Conservation (phyloP, 1,284 basidiomycete genomes). For the Leccinum subrobustum region DNA sequence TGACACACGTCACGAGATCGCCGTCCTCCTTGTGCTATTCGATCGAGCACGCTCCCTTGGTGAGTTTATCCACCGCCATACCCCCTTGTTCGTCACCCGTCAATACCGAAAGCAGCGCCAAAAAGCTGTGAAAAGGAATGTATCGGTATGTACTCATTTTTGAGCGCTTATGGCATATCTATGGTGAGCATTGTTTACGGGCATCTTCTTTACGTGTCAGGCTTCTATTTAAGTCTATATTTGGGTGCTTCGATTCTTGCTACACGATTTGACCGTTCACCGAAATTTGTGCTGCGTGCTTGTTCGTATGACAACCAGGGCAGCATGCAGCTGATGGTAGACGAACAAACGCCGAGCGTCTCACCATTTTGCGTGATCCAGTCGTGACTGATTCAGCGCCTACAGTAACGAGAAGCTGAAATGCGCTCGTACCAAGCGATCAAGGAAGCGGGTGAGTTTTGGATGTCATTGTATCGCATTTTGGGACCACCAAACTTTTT, state of each 20-base stretch:
- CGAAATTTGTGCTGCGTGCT: background rate
- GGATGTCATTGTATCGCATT: background rate
- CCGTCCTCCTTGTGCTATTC: background rate
- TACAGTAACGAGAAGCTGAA: background rate
- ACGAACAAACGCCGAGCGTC: background rate
- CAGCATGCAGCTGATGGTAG: background rate
- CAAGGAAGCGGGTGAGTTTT: background rate
- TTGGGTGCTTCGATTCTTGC: background rate
- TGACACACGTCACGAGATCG: background rate
- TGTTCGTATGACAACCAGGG: background rate
- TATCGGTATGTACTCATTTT: background rate
- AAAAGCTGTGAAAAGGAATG: constrained; percentile 1
- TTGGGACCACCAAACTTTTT: no score
- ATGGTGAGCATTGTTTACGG: background rate
- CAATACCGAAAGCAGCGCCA: background rate
- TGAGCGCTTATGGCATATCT: background rate
- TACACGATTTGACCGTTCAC: background rate
- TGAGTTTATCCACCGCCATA: background rate
- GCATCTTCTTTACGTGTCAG: background rate
- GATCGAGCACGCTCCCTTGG: background rate
- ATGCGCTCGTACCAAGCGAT: background rate
- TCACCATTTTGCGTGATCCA: background rate
- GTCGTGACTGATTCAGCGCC: background rate
- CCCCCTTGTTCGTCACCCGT: background rate
- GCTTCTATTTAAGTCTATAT: constrained; percentile 1